Base-by-base conservation (phyloP, 345 rosid genomes). In the Eucalyptus pauciflora region DNA sequence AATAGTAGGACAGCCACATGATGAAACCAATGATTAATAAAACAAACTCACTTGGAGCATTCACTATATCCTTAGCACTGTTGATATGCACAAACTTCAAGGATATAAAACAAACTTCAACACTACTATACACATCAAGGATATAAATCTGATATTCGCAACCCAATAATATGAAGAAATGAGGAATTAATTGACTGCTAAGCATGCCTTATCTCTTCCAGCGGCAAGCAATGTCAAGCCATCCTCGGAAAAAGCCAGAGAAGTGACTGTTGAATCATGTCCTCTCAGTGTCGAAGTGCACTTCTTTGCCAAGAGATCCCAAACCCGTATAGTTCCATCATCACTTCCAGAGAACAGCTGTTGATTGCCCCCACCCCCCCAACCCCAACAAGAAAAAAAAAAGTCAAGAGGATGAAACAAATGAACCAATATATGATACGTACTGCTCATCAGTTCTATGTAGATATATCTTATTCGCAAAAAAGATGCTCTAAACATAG, bases 321-420 rank as follows among this genome's bases (percentile, higher is more conserved):
- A 98, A 50, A 94, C 96, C 86, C 98, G 95, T 90, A 97, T 91
- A 48, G 96, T 92, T 87, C 97, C 93, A 94, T 98, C 99, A 92
- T 95, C 99, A 87, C 99, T 94, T 91, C 95, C 99, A 86, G 99
- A 96, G 88, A 97, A 90, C 83, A 98, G 97, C 99, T 97, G 90
- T 86, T 85, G 76, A 89, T 67, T 12, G 4, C 27, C 46, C 48
- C 16, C 67, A 14, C 13, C 58, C 10, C 10, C 50, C 14, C 49
- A 48, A 52, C 24, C 56, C 56, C 56, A 52, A 52, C 24, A 18
- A 52, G 31, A 33, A 69, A 52, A 62, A 87, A 7, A 86, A 88
- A 52, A 52, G 25, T 46, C 33, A 67, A 67, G 86, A 81, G 6
- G n/a, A 79, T 37, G 50, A 33, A 85, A 83, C 86, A 83, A 81